Conservation (phyloP, 2,329 filamentous ascomycete genomes). For the Trichoderma atroviride region DNA sequence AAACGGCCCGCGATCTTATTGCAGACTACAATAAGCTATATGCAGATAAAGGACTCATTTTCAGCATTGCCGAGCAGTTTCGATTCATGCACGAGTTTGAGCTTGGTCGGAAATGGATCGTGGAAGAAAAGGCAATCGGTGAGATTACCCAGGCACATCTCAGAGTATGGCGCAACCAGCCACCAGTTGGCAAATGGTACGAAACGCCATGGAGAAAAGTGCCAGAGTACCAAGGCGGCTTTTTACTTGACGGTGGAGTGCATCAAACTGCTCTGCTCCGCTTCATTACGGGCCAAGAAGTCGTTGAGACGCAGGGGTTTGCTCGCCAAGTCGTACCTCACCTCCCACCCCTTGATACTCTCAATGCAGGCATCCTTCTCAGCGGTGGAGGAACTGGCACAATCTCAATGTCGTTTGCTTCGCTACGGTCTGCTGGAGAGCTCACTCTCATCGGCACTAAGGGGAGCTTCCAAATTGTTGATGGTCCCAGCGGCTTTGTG, state of each 20-base stretch:
- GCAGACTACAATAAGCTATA: conserved; percentile 20
- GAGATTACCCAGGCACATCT: conserved; percentile 23
- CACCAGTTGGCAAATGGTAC: conserved; percentile 16
- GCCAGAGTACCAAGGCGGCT: conserved; percentile 13
- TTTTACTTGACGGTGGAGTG: conserved; percentile 18
- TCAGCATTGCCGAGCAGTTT: conserved; percentile 22
- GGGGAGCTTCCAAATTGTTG: conserved; percentile 6
- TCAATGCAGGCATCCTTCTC: conserved; percentile 9
- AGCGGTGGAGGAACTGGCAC: conserved; percentile 17
- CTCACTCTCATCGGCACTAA: conserved; percentile 6
- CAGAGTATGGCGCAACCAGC: conserved; percentile 17
- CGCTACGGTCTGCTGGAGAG: neutral
- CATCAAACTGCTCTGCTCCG: conserved; percentile 22
- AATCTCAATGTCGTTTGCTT: conserved; percentile 19
- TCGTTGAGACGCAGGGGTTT: conserved; percentile 15
- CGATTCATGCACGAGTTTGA: conserved; percentile 22
- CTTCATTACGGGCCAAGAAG: conserved; percentile 14
- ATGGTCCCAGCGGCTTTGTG: neutral
- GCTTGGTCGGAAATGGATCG: conserved; percentile 18
- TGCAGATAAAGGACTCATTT: conserved; percentile 15
- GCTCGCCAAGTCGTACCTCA: conserved; percentile 16
- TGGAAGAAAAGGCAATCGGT: conserved; percentile 16
- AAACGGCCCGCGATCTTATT: conserved; percentile 16
- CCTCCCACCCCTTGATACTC: conserved; percentile 15
- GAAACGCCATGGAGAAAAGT: conserved; percentile 22